Evolutionary conservation across 306 rosid genomes (phyloP).

Genomic region (Abrus precatorius): DNA sequence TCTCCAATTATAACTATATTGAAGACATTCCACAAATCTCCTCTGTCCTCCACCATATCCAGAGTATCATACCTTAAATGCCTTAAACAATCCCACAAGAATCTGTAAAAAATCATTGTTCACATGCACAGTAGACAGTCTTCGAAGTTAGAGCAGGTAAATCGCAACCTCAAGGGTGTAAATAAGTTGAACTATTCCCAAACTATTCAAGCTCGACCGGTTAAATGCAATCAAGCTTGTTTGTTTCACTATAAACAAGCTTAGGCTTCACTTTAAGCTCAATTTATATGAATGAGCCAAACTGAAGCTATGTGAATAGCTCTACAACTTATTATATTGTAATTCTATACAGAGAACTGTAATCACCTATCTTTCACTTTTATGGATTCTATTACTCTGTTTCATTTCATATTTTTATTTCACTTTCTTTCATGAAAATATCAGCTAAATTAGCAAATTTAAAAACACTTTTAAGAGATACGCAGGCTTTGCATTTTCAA

Average conservation of each 20-base stretch:
- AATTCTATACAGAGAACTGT: background rate
- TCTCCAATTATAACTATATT: conserved; percentile 1
- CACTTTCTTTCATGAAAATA: background rate
- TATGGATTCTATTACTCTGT: background rate
- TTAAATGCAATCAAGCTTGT: background rate
- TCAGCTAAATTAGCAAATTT: background rate
- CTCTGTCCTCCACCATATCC: conserved; percentile 9
- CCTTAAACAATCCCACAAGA: background rate
- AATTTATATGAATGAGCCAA: background rate
- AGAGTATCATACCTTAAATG: conserved; percentile 14
- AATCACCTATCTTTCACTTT: background rate
- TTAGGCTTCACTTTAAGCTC: background rate
- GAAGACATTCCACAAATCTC: background rate
- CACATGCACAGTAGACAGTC: conserved; percentile 7
- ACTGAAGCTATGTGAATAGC: background rate
- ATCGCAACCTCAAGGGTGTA: background rate
- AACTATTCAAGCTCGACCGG: background rate
- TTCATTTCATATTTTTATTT: background rate
- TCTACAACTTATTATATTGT: background rate
- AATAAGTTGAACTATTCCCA: background rate
- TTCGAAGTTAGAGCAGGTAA: conserved; percentile 18
- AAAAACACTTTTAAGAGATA: background rate
- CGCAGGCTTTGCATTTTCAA: no score
- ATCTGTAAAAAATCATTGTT: background rate
- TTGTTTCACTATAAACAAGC: background rate